Percentiles rank a stretch among this genome's conserved stretches.
phyloP scores from a whole-genome alignment of 1,139 yeast species.

The Pichiaceae sp. region DNA sequence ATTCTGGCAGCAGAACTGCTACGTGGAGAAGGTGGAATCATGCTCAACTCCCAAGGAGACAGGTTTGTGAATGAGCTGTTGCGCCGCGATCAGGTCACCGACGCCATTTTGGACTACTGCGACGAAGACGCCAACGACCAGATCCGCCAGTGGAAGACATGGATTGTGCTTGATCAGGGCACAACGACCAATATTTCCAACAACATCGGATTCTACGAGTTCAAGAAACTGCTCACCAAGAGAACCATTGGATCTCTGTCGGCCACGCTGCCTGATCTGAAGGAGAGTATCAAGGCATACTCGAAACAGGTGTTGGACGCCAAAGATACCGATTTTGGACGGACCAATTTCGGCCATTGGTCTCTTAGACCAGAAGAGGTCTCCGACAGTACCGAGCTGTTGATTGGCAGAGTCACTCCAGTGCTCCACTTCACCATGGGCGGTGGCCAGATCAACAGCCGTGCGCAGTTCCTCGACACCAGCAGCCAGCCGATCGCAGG shows the following conservation, averaged over 20 bases:
- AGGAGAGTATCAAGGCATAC: constrained; percentile 6
- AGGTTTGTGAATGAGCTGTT: constrained; percentile 69
- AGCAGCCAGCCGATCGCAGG: constrained; percentile 13
- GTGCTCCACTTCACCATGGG: constrained; percentile 89
- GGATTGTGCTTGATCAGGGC: constrained; percentile 14
- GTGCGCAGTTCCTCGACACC: constrained; percentile 23
- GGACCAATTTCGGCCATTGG: constrained; percentile 13
- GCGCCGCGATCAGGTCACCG: constrained; percentile 14
- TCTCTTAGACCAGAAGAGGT: constrained; percentile 4
- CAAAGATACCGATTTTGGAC: constrained; percentile 7
- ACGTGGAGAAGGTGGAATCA: constrained; percentile 28
- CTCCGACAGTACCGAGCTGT: constrained; percentile 22
- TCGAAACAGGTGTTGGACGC: constrained; percentile 1
- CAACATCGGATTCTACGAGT: constrained; percentile 21
- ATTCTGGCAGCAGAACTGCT: constrained; percentile 19
- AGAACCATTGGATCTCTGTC: constrained; percentile 34
- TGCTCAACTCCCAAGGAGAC: constrained; percentile 54
- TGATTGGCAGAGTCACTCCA: constrained; percentile 56
- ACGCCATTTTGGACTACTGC: constrained; percentile 8
- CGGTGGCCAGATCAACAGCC: constrained; percentile 62
- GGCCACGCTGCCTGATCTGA: constrained; percentile 7
- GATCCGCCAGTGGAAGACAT: constrained; percentile 11
- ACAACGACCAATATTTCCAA: constrained; percentile 7
- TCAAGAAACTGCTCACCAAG: constrained; percentile 54
- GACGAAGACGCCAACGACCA: constrained; percentile 3